Evolutionary conservation across 495 filamentous ascomycete genomes (phyloP).

Genomic region (Neurospora sp.): DNA sequence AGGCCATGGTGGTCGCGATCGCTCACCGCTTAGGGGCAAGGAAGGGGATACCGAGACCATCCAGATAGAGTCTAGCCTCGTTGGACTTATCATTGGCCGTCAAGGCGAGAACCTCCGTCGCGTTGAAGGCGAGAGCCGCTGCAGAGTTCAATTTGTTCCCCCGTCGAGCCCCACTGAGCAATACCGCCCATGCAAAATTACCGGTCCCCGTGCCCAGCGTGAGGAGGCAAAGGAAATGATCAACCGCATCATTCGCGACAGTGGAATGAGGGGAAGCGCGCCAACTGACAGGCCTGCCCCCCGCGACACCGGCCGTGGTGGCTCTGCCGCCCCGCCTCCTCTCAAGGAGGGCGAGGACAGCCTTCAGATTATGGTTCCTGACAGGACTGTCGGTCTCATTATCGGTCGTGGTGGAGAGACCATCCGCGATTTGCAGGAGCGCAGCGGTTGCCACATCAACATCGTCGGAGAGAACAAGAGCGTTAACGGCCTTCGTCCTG

Average conservation of each 20-base stretch:
- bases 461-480: conserved; percentile 81
- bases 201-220: conserved; percentile 53
- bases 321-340: conserved; percentile 27
- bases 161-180: conserved; percentile 52
- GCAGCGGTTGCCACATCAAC: conserved; percentile 78
- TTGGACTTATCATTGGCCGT: conserved; percentile 75
- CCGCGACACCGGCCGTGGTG: conserved; percentile 11
- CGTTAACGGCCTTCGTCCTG: conserved; percentile 69
- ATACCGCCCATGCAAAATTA: conserved; percentile 68
- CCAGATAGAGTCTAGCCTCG: conserved; percentile 63
- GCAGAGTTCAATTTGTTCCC: conserved; percentile 75
- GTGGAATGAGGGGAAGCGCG: conserved; percentile 50
- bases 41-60: conserved; percentile 61
- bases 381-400: conserved; percentile 75
- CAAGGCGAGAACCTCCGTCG: conserved; percentile 73
- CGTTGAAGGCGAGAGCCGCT: conserved; percentile 63
- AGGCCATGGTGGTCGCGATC: conserved; percentile 32
- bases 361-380: conserved; percentile 81
- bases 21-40: conserved; percentile 43
- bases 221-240: conserved; percentile 64
- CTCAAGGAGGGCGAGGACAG: conserved; percentile 63
- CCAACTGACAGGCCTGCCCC: conserved; percentile 22
- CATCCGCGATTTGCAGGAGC: conserved; percentile 80
- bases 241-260: conserved; percentile 72
- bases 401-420: conserved; percentile 80